A percentile compares a stretch with the other conserved stretches of the same genome.
Evolutionary conservation across 371 early-diverging fungal species (phyloP).

Genomic region (Mortierella sp.): DNA sequence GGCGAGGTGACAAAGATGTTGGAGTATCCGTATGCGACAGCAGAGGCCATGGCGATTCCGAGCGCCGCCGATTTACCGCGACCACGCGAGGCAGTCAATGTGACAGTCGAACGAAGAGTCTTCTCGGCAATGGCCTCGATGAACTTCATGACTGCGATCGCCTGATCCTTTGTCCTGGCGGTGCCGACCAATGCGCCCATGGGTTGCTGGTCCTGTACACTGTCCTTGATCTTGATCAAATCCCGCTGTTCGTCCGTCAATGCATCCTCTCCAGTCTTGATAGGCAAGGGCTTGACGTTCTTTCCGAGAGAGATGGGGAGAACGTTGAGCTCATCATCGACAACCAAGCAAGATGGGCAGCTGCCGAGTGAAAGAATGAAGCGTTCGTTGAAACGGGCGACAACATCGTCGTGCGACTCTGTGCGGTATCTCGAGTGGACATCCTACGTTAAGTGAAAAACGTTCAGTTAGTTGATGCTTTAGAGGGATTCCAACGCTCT

Average conservation of each 20-base stretch:
- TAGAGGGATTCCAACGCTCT: not conserved
- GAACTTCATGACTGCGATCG: constrained; percentile 94
- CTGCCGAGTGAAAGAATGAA: constrained; percentile 95
- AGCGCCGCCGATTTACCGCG: constrained; percentile 99
- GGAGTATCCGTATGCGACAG: constrained; percentile 98
- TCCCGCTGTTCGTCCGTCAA: constrained; percentile 78
- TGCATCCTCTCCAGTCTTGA: constrained; percentile 66
- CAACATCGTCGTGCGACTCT: constrained; percentile 93
- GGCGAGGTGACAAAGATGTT: constrained; percentile 99
- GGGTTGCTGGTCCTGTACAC: constrained; percentile 90
- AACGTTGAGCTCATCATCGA: constrained; percentile 98
- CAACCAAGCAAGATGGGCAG: constrained; percentile 93
- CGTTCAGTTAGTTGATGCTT: not conserved
- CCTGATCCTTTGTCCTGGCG: constrained; percentile 95
- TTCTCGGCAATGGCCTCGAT: constrained; percentile 96
- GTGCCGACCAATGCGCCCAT: constrained; percentile 85
- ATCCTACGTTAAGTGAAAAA: constrained; percentile 67
- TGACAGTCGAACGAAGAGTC: constrained; percentile 90
- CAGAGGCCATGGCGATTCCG: constrained; percentile 97
- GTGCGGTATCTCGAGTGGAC: constrained; percentile 96
- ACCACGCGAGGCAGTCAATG: constrained; percentile 98
- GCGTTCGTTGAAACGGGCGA: constrained; percentile 98
- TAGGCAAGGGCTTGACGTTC: constrained; percentile 88
- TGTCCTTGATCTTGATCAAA: constrained; percentile 84
- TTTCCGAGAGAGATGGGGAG: constrained; percentile 93